phyloP scores from a whole-genome alignment of 441 rosid species.

The Erodium texanum region DNA sequence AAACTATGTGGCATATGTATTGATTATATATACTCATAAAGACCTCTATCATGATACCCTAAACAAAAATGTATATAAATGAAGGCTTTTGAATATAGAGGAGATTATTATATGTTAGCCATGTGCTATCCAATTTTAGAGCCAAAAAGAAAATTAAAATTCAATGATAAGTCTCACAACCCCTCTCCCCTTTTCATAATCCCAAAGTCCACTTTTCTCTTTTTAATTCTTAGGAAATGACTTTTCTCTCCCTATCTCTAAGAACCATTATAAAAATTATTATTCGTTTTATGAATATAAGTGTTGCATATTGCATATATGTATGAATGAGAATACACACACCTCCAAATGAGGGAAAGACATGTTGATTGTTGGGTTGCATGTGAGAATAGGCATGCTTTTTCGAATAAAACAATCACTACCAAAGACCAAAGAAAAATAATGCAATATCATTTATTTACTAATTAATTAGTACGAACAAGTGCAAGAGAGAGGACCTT shows the following conservation, averaged over 20 bases:
- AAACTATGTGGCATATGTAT: too few relatives aligned
- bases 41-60: conserved; percentile 30
- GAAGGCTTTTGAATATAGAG: conserved; percentile 21
- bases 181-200: conserved; percentile 26
- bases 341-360: conserved; percentile 21
- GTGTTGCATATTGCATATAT: conserved; percentile 15
- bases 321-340: conserved; percentile 11
- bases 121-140: conserved; percentile 42
- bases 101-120: conserved; percentile 36
- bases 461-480: neutral
- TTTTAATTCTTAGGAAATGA: conserved; percentile 19
- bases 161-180: conserved; percentile 38
- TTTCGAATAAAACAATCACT: conserved; percentile 41
- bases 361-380: conserved; percentile 39
- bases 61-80: conserved; percentile 13
- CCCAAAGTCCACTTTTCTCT: conserved; percentile 16
- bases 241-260: conserved; percentile 11
- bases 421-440: conserved; percentile 23
- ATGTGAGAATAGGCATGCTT: conserved; percentile 45
- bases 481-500: conserved; percentile 9
- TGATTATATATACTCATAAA: neutral
- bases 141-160: conserved; percentile 13
- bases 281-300: conserved; percentile 10
- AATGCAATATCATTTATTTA: conserved; percentile 3
- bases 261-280: conserved; percentile 6